phyloP scores from a whole-genome alignment of 345 rosid species.

The Pistacia vera region DNA sequence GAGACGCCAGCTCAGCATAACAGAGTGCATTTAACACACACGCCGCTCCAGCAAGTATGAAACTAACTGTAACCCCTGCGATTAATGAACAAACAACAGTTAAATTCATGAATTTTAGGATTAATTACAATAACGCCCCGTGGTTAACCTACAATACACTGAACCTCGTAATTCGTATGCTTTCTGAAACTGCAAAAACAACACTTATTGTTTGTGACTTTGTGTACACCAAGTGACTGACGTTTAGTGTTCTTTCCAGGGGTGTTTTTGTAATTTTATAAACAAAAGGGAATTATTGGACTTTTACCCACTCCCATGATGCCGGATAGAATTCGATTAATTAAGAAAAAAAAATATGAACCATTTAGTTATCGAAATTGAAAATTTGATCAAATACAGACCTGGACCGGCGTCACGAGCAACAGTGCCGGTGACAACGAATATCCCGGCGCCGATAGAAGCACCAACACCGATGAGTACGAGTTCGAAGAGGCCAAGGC shows the following conservation, averaged over 20 bases:
- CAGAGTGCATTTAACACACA: slow-evolving; percentile 93
- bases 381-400: slow-evolving; percentile 21
- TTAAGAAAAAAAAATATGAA: not conserved
- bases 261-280: too few relatives aligned
- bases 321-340: not conserved
- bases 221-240: too few relatives aligned
- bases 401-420: slow-evolving; percentile 98
- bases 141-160: too few relatives aligned
- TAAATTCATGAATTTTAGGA: not conserved
- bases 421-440: slow-evolving; percentile 95
- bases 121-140: too few relatives aligned
- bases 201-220: too few relatives aligned
- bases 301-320: not conserved
- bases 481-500: slow-evolving; percentile 84
- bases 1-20: slow-evolving; percentile 87
- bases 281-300: too few relatives aligned
- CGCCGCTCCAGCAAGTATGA: slow-evolving; percentile 85
- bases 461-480: slow-evolving; percentile 89
- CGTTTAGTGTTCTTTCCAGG: too few relatives aligned
- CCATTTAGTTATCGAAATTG: too few relatives aligned
- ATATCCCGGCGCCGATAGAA: slow-evolving; percentile 92
- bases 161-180: too few relatives aligned
- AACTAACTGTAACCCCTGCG: slow-evolving; percentile 89
- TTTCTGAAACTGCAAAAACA: too few relatives aligned
- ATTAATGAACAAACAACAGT: not conserved